Percentiles rank a stretch among this genome's conserved stretches.
These are phyloP conservation scores for Cardamine resedifolia DNA, from an alignment of 345 rosid species.

Conservation along the genomic window DNA sequence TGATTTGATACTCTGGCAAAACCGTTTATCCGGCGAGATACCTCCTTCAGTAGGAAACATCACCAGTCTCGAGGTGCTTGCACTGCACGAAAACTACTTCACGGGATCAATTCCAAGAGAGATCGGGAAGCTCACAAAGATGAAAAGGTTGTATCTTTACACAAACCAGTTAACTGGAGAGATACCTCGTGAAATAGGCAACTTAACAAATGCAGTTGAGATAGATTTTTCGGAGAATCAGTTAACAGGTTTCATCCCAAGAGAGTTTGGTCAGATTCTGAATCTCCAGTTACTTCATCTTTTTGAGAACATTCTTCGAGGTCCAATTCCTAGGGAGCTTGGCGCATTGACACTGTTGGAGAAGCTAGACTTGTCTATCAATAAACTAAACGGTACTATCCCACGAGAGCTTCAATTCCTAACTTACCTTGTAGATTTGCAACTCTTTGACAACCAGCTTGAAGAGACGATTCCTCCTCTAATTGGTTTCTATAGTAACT, in stretches of 20 bases:
- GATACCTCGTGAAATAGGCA: conserved; percentile 65
- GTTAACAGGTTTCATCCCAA: conserved; percentile 61
- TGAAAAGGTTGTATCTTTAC: conserved; percentile 64
- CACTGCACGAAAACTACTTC: conserved; percentile 68
- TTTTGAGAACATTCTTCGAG: conserved; percentile 64
- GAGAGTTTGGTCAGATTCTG: conserved; percentile 54
- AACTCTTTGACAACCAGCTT: conserved; percentile 71
- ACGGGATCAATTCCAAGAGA: conserved; percentile 61
- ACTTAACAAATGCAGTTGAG: conserved; percentile 52
- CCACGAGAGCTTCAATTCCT: conserved; percentile 65
- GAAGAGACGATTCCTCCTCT: conserved; percentile 66
- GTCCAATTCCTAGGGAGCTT: conserved; percentile 67
- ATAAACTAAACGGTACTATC: conserved; percentile 58
- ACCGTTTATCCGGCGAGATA: conserved; percentile 60
- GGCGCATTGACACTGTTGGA: conserved; percentile 53
- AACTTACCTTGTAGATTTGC: conserved; percentile 54
- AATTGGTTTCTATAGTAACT: conserved; percentile 54
- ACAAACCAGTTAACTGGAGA: conserved; percentile 68
- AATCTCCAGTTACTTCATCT: conserved; percentile 63
- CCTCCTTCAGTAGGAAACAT: conserved; percentile 67
- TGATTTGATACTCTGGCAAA: conserved; percentile 67
- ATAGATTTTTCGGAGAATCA: conserved; percentile 83
- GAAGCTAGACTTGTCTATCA: conserved; percentile 78
- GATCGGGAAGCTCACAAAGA: conserved; percentile 51
- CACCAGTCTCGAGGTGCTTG: conserved; percentile 60